Evolutionary conservation across 2,329 filamentous ascomycete species (phyloP).

Genomic region (Thyridium curvatum): DNA sequence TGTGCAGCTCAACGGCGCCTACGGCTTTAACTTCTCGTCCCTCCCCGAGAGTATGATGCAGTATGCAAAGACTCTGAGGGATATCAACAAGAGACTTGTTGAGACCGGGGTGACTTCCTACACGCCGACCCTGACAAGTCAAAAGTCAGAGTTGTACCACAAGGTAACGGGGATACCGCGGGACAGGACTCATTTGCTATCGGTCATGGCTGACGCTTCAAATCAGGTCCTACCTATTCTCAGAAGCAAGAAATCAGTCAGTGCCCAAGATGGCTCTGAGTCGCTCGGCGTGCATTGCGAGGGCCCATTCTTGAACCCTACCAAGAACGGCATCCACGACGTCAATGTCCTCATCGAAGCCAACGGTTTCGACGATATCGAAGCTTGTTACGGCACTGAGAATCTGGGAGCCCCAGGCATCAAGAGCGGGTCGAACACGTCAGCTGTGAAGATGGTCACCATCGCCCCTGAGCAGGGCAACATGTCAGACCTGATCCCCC

Average conservation of each 20-base stretch:
- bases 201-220: background rate
- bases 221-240: background rate
- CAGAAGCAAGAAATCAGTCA: slow-evolving; percentile 4
- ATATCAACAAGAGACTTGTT: slow-evolving; percentile 63
- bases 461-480: slow-evolving; percentile 69
- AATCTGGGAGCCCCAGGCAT: slow-evolving; percentile 58
- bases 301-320: slow-evolving; percentile 66
- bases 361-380: slow-evolving; percentile 55
- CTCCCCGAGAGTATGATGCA: slow-evolving; percentile 57
- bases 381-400: slow-evolving; percentile 58
- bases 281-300: slow-evolving; percentile 41
- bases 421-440: slow-evolving; percentile 22
- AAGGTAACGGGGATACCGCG: slow-evolving; percentile 35
- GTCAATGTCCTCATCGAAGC: slow-evolving; percentile 62
- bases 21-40: slow-evolving; percentile 80
- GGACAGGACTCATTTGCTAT: background rate
- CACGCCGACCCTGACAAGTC: slow-evolving; percentile 74
- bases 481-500: slow-evolving; percentile 60
- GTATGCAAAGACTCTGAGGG: slow-evolving; percentile 63
- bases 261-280: slow-evolving; percentile 67
- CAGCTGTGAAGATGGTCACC: slow-evolving; percentile 66
- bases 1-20: slow-evolving; percentile 78
- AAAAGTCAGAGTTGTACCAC: slow-evolving; percentile 67
- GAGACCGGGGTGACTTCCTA: slow-evolving; percentile 79
- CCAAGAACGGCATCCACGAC: slow-evolving; percentile 79